These are phyloP conservation scores for Cymbopogon citratus DNA, from an alignment of 176 grass and related monocot genomes.

Conservation along the genomic window DNA sequence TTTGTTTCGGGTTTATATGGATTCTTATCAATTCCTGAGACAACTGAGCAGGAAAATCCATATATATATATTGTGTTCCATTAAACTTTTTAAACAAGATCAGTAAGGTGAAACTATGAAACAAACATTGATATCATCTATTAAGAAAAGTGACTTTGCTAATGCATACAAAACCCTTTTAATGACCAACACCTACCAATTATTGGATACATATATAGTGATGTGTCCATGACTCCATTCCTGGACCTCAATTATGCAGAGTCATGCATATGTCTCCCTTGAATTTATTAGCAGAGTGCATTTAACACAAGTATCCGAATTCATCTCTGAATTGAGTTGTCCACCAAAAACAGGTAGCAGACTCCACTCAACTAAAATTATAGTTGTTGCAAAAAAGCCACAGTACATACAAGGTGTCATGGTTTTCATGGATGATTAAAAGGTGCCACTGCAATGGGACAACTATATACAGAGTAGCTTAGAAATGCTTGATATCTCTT, in stretches of 20 bases:
- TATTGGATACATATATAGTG: not conserved
- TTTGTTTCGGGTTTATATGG: not conserved
- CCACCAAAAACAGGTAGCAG: not conserved
- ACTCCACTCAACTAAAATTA: not conserved
- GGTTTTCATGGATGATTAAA: not conserved
- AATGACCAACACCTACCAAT: not conserved
- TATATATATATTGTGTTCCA: too few species aligned
- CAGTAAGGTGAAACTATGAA: too few species aligned
- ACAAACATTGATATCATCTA: not conserved
- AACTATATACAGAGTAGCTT: not conserved
- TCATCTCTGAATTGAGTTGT: not conserved
- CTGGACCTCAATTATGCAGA: not conserved
- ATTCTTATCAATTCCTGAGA: not conserved
- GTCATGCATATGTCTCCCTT: not conserved
- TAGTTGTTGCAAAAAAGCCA: not conserved
- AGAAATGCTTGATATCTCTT: not conserved
- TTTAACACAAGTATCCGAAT: not conserved
- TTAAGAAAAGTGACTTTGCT: not conserved
- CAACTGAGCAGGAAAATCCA: not conserved
- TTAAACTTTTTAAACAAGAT: not conserved
- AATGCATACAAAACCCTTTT: not conserved
- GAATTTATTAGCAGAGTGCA: not conserved
- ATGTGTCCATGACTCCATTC: not conserved
- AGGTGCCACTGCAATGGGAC: not conserved
- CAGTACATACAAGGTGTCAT: not conserved